Percentiles rank a stretch among this genome's conserved stretches.
Evolutionary conservation across 345 rosid genomes (phyloP).

Genomic region (Hibiscus trionum): DNA sequence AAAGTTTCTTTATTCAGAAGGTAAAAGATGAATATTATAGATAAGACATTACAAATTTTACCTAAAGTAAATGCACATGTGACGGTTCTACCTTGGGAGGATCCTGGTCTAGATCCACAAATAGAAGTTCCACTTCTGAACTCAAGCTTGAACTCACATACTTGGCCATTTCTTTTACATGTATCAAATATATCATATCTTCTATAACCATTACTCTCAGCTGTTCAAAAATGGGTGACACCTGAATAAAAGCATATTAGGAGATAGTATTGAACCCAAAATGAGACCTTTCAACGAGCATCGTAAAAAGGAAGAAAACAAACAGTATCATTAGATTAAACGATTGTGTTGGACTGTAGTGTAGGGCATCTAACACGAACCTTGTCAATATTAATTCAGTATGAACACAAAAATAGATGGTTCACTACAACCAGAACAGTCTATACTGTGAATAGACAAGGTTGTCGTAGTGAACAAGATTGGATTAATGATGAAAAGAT

Average conservation of each 20-base stretch:
- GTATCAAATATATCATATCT: slow-evolving; percentile 83
- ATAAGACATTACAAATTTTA: not conserved
- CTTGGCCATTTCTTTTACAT: slow-evolving; percentile 46
- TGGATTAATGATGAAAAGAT: not conserved
- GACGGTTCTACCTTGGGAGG: slow-evolving; percentile 68
- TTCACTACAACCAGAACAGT: not conserved
- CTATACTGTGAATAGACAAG: not conserved
- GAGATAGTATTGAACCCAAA: not conserved
- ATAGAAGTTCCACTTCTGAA: slow-evolving; percentile 39
- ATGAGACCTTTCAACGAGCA: not conserved
- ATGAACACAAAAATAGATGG: not conserved
- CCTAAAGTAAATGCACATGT: not conserved
- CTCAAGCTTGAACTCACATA: slow-evolving; percentile 50
- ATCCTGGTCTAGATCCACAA: slow-evolving; percentile 74
- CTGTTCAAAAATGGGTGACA: slow-evolving; percentile 39
- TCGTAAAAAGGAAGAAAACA: not conserved
- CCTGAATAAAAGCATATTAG: slow-evolving; percentile 30
- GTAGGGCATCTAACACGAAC: not conserved
- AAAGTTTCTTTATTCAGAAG: slow-evolving; percentile 3
- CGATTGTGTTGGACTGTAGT: not conserved
- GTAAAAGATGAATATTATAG: not conserved
- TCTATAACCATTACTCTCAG: slow-evolving; percentile 73
- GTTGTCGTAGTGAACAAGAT: not conserved
- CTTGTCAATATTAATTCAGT: not conserved
- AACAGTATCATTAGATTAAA: not conserved